phyloP scores from a whole-genome alignment of 2,329 filamentous ascomycete species.

The Stemphylium vesicarium region DNA sequence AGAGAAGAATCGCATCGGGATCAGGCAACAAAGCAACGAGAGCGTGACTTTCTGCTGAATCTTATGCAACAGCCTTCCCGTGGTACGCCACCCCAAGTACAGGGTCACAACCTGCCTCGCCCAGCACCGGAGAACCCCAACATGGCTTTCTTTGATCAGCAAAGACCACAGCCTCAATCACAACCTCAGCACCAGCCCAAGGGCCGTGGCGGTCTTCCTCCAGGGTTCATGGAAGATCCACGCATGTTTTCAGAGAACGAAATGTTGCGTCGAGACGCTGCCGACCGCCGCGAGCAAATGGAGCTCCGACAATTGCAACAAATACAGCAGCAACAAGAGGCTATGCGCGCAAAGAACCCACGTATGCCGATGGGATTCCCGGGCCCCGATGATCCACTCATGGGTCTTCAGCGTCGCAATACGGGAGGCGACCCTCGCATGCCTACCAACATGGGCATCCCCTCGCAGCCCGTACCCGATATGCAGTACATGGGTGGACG shows the following conservation, averaged over 20 bases:
- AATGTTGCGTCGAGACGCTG: constrained; percentile 41
- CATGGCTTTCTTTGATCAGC: constrained; percentile 44
- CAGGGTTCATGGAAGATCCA: constrained; percentile 47
- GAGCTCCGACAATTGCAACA: constrained; percentile 40
- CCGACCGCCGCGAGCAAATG: constrained; percentile 37
- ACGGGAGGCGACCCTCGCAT: constrained; percentile 46
- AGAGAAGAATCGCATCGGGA: constrained; percentile 46
- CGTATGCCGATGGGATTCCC: constrained; percentile 43
- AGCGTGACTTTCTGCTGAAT: constrained; percentile 84
- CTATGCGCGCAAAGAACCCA: constrained; percentile 41
- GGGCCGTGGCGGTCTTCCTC: constrained; percentile 44
- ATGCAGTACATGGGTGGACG: constrained; percentile 43
- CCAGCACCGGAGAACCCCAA: constrained; percentile 39
- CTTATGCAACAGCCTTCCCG: constrained; percentile 71
- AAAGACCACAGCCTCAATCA: constrained; percentile 41
- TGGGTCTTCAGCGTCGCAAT: constrained; percentile 47
- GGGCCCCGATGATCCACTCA: constrained; percentile 41
- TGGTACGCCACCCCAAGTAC: constrained; percentile 42
- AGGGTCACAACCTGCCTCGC: constrained; percentile 46
- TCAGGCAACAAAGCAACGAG: constrained; percentile 59
- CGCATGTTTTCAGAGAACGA: constrained; percentile 43
- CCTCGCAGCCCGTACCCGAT: constrained; percentile 47
- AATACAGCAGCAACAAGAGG: constrained; percentile 46
- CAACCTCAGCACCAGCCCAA: constrained; percentile 42
- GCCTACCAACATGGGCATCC: constrained; percentile 51